These are phyloP conservation scores for Isoetes taiwanensis DNA, from an alignment of 75 land plant genomes.

Conservation along the genomic window DNA sequence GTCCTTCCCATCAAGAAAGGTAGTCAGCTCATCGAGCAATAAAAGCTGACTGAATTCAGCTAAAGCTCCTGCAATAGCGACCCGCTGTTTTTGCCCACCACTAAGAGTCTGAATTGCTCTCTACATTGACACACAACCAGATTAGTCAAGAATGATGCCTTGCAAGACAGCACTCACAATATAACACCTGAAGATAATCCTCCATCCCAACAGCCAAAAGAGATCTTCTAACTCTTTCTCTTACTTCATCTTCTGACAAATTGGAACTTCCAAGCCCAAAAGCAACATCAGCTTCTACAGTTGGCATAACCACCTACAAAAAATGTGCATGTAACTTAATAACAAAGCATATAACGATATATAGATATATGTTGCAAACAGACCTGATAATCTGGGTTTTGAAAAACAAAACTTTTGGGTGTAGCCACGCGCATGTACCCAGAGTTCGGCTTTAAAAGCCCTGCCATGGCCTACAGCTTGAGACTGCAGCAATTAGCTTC, in stretches of 20 bases:
- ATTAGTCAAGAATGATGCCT: background rate
- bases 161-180: background rate
- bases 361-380: background rate
- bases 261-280: slow-evolving; percentile 83
- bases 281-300: slow-evolving; percentile 95
- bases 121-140: slow-evolving; percentile 16
- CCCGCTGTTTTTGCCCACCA: slow-evolving; percentile 97
- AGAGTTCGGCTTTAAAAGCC: slow-evolving; percentile 51
- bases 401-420: slow-evolving; percentile 90
- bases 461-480: slow-evolving; percentile 61
- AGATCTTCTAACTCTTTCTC: slow-evolving; percentile 44
- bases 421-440: slow-evolving; percentile 43
- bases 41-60: slow-evolving; percentile 81
- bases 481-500: background rate
- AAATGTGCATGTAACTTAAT: background rate
- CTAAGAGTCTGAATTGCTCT: slow-evolving; percentile 87
- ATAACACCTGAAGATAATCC: slow-evolving; percentile 47
- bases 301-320: slow-evolving; percentile 91
- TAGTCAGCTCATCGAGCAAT: slow-evolving; percentile 87
- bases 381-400: slow-evolving; percentile 99
- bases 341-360: background rate
- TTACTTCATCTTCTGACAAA: slow-evolving; percentile 53
- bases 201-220: slow-evolving; percentile 78
- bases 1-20: slow-evolving; percentile 79
- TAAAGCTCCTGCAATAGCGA: slow-evolving; percentile 95